Evolutionary conservation across 441 rosid species (phyloP).

Genomic region (Croton laevigatus): DNA sequence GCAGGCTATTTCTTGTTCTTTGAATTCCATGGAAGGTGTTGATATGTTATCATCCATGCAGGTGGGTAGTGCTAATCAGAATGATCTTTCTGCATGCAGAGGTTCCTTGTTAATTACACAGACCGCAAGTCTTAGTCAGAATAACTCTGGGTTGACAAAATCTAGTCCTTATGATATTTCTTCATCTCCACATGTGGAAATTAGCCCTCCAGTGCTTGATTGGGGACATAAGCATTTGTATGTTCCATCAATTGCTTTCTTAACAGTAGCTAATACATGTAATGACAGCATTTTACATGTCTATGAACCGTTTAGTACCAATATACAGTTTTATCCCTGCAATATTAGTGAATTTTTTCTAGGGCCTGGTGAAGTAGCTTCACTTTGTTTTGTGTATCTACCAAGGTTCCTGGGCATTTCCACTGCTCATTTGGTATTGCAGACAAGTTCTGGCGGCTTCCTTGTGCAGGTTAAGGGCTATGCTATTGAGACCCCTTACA

Average conservation of each 20-base stretch:
- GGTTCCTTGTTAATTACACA: conserved; percentile 31
- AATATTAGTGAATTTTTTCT: conserved; percentile 48
- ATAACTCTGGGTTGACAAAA: conserved; percentile 33
- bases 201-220: conserved; percentile 53
- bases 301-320: conserved; percentile 62
- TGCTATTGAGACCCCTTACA: conserved; percentile 54
- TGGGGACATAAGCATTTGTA: conserved; percentile 57
- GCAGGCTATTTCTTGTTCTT: conserved; percentile 52
- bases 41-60: conserved; percentile 33
- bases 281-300: conserved; percentile 57
- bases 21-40: conserved; percentile 37
- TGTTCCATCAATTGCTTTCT: conserved; percentile 53
- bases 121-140: conserved; percentile 29
- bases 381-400: conserved; percentile 63
- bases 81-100: conserved; percentile 43
- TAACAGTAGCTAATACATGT: conserved; percentile 53
- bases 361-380: conserved; percentile 58
- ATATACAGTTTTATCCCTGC: conserved; percentile 65
- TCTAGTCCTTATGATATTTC: conserved; percentile 34
- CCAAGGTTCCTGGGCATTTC: conserved; percentile 66
- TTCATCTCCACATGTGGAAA: conserved; percentile 39
- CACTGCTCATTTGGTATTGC: conserved; percentile 54
- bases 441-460: conserved; percentile 70
- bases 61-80: conserved; percentile 30
- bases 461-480: conserved; percentile 62